Conservation (phyloP, 2,329 filamentous ascomycete species). For the Aureobasidium uvarum region DNA sequence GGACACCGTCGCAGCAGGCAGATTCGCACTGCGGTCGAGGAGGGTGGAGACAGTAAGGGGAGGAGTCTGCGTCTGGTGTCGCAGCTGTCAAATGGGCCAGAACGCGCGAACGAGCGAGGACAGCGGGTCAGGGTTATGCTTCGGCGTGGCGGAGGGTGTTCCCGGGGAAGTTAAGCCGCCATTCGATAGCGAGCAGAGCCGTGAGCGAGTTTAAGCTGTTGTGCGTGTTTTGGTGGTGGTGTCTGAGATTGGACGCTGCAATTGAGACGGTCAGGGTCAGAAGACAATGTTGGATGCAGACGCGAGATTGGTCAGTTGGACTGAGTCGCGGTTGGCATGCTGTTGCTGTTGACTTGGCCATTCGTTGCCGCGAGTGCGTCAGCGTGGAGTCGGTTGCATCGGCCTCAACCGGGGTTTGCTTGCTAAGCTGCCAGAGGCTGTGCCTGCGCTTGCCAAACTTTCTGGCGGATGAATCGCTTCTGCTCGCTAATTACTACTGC, state of each 20-base stretch:
- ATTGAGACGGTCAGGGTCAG: constrained; percentile 1
- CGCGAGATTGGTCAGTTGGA: background rate
- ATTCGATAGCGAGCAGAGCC: background rate
- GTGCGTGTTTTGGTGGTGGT: background rate
- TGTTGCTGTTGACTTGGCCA: constrained; percentile 9
- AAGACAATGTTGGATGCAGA: background rate
- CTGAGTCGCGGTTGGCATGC: background rate
- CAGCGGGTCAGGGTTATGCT: constrained; percentile 24
- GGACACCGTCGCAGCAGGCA: constrained; percentile 19
- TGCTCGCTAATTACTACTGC: background rate
- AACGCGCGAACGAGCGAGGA: constrained; percentile 21
- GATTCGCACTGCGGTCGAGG: constrained; percentile 5
- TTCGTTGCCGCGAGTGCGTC: constrained; percentile 5
- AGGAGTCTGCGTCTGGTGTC: background rate
- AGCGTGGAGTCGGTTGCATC: constrained; percentile 23
- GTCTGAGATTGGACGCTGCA: constrained; percentile 2
- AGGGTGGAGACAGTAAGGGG: constrained; percentile 4
- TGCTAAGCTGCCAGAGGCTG: background rate
- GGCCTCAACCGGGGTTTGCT: constrained; percentile 9
- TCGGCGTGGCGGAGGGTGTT: constrained; percentile 19
- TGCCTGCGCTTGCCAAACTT: constrained; percentile 13
- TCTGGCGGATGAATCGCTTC: background rate
- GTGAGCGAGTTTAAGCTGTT: background rate
- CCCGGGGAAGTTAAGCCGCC: constrained; percentile 13
- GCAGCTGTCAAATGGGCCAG: constrained; percentile 17